Percentiles rank a stretch among this genome's conserved stretches.
phyloP scores from a whole-genome alignment of 2,329 filamentous ascomycete genomes.

The Orbilia ellipsospora region DNA sequence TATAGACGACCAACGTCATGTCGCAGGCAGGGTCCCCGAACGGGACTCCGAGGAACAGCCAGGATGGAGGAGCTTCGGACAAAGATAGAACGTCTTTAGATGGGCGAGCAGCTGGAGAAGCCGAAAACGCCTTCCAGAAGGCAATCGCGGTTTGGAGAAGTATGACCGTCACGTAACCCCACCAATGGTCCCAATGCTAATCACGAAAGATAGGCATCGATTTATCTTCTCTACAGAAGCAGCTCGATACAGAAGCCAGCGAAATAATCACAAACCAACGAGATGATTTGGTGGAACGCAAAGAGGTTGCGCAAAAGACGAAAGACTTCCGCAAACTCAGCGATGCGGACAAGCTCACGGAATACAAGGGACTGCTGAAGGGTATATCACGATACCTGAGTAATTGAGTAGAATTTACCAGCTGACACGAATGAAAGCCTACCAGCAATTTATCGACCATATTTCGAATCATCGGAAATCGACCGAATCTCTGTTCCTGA shows the following conservation, averaged over 20 bases:
- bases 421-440: slow-evolving; percentile 69
- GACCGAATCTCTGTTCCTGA: slow-evolving; percentile 90
- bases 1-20: slow-evolving; percentile 25
- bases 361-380: slow-evolving; percentile 91
- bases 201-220: slow-evolving; percentile 75
- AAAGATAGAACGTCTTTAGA: slow-evolving; percentile 48
- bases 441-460: slow-evolving; percentile 96
- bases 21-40: slow-evolving; percentile 52
- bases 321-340: slow-evolving; percentile 97
- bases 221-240: slow-evolving; percentile 82
- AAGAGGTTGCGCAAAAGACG: slow-evolving; percentile 98
- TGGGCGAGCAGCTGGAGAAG: slow-evolving; percentile 21
- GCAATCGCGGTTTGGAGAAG: slow-evolving; percentile 97
- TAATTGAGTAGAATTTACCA: not conserved
- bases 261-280: slow-evolving; percentile 93
- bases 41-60: slow-evolving; percentile 50
- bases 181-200: slow-evolving; percentile 54
- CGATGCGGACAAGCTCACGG: slow-evolving; percentile 83
- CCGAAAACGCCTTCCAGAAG: slow-evolving; percentile 90
- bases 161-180: slow-evolving; percentile 64
- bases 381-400: slow-evolving; percentile 65
- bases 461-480: slow-evolving; percentile 95
- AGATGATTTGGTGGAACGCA: slow-evolving; percentile 94
- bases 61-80: slow-evolving; percentile 45
- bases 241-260: slow-evolving; percentile 90